These are phyloP conservation scores for Brassica juncea DNA, from an alignment of 345 rosid genomes.

Conservation along the genomic window DNA sequence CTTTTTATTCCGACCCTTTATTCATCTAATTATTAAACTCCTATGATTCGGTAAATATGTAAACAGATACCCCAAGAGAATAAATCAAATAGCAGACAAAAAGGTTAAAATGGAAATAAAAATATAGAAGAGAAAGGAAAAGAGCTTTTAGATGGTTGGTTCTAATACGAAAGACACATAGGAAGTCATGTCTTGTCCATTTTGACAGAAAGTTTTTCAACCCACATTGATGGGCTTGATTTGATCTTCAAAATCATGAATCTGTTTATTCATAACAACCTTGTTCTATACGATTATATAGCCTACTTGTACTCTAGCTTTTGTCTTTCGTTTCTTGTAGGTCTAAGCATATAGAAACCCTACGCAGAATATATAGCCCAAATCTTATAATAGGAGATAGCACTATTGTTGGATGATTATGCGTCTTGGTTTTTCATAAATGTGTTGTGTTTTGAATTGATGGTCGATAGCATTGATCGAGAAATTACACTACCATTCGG, in stretches of 20 bases:
- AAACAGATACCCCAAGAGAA: conserved; percentile 3
- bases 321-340: conserved; percentile 28
- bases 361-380: conserved; percentile 30
- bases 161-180: conserved; percentile 33
- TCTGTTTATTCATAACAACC: conserved; percentile 20
- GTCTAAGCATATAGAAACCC: conserved; percentile 38
- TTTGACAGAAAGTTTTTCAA: conserved; percentile 37
- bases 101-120: background rate
- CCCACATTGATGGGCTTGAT: conserved; percentile 40
- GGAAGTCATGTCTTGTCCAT: conserved; percentile 37
- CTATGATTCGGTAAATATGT: conserved; percentile 15
- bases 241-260: conserved; percentile 38
- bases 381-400: conserved; percentile 10
- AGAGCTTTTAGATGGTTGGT: conserved; percentile 36
- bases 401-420: conserved; percentile 26
- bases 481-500: conserved; percentile 16
- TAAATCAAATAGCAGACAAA: conserved; percentile 31
- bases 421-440: conserved; percentile 1
- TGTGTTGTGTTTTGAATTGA: conserved; percentile 33
- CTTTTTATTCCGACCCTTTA: conserved; percentile 29
- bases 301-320: conserved; percentile 19
- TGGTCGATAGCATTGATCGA: conserved; percentile 18
- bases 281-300: conserved; percentile 5
- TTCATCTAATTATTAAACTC: conserved; percentile 28
- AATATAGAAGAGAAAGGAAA: background rate